These are phyloP conservation scores for Phyllosticta citriasiana DNA, from an alignment of 2,329 filamentous ascomycete genomes.

Conservation along the genomic window DNA sequence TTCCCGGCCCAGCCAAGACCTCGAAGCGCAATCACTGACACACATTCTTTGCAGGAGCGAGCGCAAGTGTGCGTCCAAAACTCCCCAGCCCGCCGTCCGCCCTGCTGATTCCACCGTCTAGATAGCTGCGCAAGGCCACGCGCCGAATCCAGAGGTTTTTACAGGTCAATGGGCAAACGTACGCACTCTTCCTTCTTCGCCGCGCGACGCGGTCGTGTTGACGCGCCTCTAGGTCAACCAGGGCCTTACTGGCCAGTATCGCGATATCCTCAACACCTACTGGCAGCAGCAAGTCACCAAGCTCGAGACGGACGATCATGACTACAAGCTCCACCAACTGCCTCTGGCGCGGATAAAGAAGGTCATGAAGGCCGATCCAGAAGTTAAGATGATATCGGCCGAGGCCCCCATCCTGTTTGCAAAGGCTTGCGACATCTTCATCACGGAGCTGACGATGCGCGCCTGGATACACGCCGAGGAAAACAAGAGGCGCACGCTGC, in stretches of 20 bases:
- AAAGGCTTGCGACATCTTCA: constrained; percentile 98
- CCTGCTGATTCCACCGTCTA: constrained; percentile 36
- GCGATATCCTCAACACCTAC: constrained; percentile 96
- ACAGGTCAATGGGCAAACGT: constrained; percentile 94
- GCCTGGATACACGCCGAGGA: constrained; percentile 99
- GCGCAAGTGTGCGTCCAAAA: constrained; percentile 49
- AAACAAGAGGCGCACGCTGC: constrained; percentile 91
- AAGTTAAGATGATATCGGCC: constrained; percentile 99
- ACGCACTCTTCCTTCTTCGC: constrained; percentile 12
- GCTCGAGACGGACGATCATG: constrained; percentile 87
- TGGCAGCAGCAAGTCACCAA: constrained; percentile 98
- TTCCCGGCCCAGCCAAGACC: constrained; percentile 6
- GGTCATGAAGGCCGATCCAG: constrained; percentile 98
- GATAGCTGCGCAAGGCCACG: constrained; percentile 80
- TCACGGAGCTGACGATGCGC: constrained; percentile 96
- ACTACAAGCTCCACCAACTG: constrained; percentile 96
- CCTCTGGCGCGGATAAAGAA: constrained; percentile 99
- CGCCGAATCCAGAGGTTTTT: constrained; percentile 82
- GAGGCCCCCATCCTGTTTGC: constrained; percentile 97
- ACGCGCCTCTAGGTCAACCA: constrained; percentile 66
- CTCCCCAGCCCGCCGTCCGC: constrained; percentile 12
- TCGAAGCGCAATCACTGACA: constrained; percentile 5
- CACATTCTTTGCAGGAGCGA: constrained; percentile 45
- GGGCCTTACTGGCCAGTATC: constrained; percentile 82
- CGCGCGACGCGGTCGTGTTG: constrained; percentile 13